phyloP scores from a whole-genome alignment of 768 basidiomycete genomes.

The Pisolithus albus region DNA sequence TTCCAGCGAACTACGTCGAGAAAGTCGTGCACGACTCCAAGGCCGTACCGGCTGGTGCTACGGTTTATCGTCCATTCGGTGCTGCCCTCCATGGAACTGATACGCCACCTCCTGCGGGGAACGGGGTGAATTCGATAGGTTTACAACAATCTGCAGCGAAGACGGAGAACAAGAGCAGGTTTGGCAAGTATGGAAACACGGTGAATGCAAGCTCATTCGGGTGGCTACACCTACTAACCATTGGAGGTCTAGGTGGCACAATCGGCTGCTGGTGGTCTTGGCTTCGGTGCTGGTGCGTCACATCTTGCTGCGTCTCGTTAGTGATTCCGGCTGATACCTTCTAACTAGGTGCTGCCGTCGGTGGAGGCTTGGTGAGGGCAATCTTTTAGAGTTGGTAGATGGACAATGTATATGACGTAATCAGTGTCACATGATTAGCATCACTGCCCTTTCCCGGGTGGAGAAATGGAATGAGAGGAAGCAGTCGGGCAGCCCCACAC shows the following conservation, averaged over 20 bases:
- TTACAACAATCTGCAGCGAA: slow-evolving; percentile 23
- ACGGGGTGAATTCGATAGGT: slow-evolving; percentile 25
- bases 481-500: background rate
- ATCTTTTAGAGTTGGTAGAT: slow-evolving; percentile 33
- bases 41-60: background rate
- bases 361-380: slow-evolving; percentile 41
- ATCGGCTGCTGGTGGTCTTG: slow-evolving; percentile 63
- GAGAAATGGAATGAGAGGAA: too few relatives aligned
- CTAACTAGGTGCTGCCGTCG: slow-evolving; percentile 43
- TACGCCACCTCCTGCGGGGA: slow-evolving; percentile 22
- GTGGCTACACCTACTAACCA: slow-evolving; percentile 15
- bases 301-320: background rate
- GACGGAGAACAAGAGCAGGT: slow-evolving; percentile 50
- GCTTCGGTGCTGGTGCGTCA: slow-evolving; percentile 64
- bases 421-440: background rate
- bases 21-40: slow-evolving; percentile 30
- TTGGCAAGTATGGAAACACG: slow-evolving; percentile 50
- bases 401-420: background rate
- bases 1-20: slow-evolving; percentile 74
- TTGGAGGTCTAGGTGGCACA: slow-evolving; percentile 39
- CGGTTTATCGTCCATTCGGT: slow-evolving; percentile 32
- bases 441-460: background rate
- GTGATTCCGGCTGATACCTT: background rate
- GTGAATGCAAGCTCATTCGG: slow-evolving; percentile 27
- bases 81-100: slow-evolving; percentile 30